A percentile compares a stretch with the other conserved stretches of the same genome.
These are phyloP conservation scores for Backusella morwellensis DNA, from an alignment of 192 early-diverging fungal species.

Conservation along the genomic window DNA sequence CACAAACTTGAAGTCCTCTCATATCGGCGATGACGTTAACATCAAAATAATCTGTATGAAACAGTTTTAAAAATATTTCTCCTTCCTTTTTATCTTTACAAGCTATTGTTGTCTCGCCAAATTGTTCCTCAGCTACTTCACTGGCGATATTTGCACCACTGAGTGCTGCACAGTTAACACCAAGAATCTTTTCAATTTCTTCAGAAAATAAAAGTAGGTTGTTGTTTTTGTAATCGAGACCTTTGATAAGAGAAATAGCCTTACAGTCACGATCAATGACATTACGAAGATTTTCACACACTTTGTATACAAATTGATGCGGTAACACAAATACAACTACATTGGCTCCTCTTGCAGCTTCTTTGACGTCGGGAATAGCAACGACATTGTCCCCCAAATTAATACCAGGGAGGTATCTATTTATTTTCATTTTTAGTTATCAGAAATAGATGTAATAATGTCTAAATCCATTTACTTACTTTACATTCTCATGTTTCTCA, in stretches of 20 bases:
- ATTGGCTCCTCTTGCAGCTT: slow-evolving; percentile 77
- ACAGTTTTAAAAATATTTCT: slow-evolving; percentile 63
- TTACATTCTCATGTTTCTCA: slow-evolving; percentile 85
- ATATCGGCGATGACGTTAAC: slow-evolving; percentile 82
- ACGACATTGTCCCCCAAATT: slow-evolving; percentile 79
- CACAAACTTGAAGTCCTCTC: slow-evolving; percentile 93
- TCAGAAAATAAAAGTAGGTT: slow-evolving; percentile 13
- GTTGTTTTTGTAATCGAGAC: slow-evolving; percentile 9
- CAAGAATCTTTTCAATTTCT: slow-evolving; percentile 19
- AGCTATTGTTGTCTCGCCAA: slow-evolving; percentile 93
- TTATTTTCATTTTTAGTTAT: neutral
- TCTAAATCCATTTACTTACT: slow-evolving; percentile 28
- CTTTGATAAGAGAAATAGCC: slow-evolving; percentile 91
- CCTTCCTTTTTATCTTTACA: slow-evolving; percentile 70
- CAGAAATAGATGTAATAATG: no score
- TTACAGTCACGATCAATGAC: slow-evolving; percentile 62
- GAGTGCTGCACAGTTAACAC: slow-evolving; percentile 31
- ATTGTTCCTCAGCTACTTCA: slow-evolving; percentile 90
- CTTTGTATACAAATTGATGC: slow-evolving; percentile 83
- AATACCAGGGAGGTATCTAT: slow-evolving; percentile 78
- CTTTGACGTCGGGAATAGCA: slow-evolving; percentile 75
- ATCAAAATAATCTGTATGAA: slow-evolving; percentile 85
- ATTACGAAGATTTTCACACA: slow-evolving; percentile 74
- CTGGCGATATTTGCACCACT: slow-evolving; percentile 69
- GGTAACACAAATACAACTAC: slow-evolving; percentile 94